These are phyloP conservation scores for Neurospora hispaniola DNA, from an alignment of 495 filamentous ascomycete species.

Conservation along the genomic window DNA sequence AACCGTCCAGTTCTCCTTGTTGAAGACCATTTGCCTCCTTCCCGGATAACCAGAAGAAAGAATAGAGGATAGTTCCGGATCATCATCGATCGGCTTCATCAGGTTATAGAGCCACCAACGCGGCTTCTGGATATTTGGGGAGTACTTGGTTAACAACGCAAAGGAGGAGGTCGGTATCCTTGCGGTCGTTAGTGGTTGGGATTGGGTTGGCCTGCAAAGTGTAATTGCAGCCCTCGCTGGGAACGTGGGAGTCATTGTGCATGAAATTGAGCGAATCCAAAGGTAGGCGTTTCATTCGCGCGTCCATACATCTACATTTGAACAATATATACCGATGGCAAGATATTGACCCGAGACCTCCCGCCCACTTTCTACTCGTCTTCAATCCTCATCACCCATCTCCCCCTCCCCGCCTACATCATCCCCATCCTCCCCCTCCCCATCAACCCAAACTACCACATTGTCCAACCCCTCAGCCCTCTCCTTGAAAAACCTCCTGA, in stretches of 20 bases:
- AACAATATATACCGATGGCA: not conserved
- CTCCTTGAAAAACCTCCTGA: conserved; percentile 21
- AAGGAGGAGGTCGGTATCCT: not conserved
- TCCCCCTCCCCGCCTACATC: not conserved
- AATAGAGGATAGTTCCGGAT: too few relatives aligned
- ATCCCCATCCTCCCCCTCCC: conserved; percentile 5
- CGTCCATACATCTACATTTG: not conserved
- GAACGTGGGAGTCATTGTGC: not conserved
- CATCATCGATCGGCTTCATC: not conserved
- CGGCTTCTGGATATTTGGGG: not conserved
- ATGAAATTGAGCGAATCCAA: not conserved
- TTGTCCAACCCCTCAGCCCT: conserved; percentile 19
- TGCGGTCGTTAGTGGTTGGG: not conserved
- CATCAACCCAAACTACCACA: conserved; percentile 30
- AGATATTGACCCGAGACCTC: not conserved
- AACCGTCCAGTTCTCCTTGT: too few relatives aligned
- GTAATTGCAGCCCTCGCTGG: not conserved
- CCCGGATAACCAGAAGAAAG: too few relatives aligned
- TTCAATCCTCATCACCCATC: not conserved
- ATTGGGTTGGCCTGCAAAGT: not conserved
- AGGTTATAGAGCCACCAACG: not conserved
- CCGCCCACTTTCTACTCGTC: not conserved
- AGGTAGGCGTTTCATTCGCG: not conserved
- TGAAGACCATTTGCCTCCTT: too few relatives aligned
- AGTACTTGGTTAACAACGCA: not conserved